Conservation (phyloP, 768 basidiomycete genomes). For the Dioszegia aurantiaca region DNA sequence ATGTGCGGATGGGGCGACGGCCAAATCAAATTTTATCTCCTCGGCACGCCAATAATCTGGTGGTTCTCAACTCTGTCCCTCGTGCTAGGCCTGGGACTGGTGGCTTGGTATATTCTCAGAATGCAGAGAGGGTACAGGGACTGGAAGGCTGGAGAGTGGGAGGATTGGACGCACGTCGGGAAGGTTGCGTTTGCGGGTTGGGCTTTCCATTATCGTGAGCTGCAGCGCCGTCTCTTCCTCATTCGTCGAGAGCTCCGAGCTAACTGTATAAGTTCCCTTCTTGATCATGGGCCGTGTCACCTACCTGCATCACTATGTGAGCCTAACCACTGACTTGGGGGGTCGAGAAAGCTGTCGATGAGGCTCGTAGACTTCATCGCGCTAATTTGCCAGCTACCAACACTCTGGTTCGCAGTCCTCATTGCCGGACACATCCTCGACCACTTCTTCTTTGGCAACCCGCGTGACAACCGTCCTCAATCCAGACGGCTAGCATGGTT, state of each 20-base stretch:
- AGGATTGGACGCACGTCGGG: constrained; percentile 85
- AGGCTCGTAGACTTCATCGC: too few species aligned
- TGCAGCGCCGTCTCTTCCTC: background rate
- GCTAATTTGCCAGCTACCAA: constrained; percentile 67
- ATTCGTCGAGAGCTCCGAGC: background rate
- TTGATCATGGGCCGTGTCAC: constrained; percentile 92
- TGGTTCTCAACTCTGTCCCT: constrained; percentile 76
- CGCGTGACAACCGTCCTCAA: constrained; percentile 14
- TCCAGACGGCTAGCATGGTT: constrained; percentile 60
- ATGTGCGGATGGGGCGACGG: constrained; percentile 96
- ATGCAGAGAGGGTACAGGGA: constrained; percentile 85
- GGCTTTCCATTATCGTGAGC: constrained; percentile 82
- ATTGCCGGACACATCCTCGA: constrained; percentile 88
- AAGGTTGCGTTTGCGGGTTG: constrained; percentile 91
- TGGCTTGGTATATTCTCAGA: constrained; percentile 69
- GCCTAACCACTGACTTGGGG: constrained; percentile 51
- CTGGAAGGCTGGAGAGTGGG: constrained; percentile 89
- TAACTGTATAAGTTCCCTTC: constrained; percentile 70
- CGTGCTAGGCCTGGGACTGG: constrained; percentile 52
- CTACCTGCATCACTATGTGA: constrained; percentile 91
- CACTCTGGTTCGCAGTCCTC: constrained; percentile 92
- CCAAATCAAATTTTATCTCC: constrained; percentile 86
- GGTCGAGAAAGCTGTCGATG: too few species aligned
- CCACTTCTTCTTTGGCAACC: constrained; percentile 82
- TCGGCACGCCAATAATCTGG: constrained; percentile 90